These are phyloP conservation scores for Aspergillus haitiensis DNA, from an alignment of 495 filamentous ascomycete species.

Conservation along the genomic window DNA sequence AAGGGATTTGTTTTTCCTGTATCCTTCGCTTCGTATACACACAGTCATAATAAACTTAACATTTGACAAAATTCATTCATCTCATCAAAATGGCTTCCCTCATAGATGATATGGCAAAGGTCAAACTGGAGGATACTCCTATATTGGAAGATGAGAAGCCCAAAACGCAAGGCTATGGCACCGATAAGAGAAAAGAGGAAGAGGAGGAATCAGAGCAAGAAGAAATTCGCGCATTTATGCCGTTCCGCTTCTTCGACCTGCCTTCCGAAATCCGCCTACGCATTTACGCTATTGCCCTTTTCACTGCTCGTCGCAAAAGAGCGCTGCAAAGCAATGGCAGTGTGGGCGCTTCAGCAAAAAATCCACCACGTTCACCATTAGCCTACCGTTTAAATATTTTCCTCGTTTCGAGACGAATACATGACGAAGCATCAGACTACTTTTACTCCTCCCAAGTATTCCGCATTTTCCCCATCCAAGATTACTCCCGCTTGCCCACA, in stretches of 20 bases:
- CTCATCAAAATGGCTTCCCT: slow-evolving; percentile 19
- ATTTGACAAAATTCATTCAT: background rate
- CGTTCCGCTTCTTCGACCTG: slow-evolving; percentile 75
- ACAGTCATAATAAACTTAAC: slow-evolving; percentile 2
- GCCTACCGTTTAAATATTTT: slow-evolving; percentile 59
- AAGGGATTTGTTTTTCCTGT: slow-evolving; percentile 1
- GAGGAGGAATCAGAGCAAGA: slow-evolving; percentile 20
- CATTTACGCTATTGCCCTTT: slow-evolving; percentile 67
- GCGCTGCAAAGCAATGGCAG: slow-evolving; percentile 39
- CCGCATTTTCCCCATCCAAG: slow-evolving; percentile 72
- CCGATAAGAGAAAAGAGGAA: slow-evolving; percentile 23
- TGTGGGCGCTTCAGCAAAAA: slow-evolving; percentile 74
- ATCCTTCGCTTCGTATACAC: slow-evolving; percentile 21
- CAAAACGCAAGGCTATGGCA: slow-evolving; percentile 16
- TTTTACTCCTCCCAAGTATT: slow-evolving; percentile 79
- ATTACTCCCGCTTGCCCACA: slow-evolving; percentile 63
- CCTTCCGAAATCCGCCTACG: slow-evolving; percentile 74
- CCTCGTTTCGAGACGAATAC: slow-evolving; percentile 61
- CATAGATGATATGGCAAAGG: slow-evolving; percentile 23
- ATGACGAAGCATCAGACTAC: slow-evolving; percentile 67
- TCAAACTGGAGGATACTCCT: slow-evolving; percentile 20
- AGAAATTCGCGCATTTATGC: slow-evolving; percentile 17
- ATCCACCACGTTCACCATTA: slow-evolving; percentile 51
- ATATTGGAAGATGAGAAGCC: background rate
- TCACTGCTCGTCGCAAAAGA: slow-evolving; percentile 38